These are phyloP conservation scores for Nicotiana undulata DNA, from an alignment of 257 asterid genomes.

Conservation along the genomic window DNA sequence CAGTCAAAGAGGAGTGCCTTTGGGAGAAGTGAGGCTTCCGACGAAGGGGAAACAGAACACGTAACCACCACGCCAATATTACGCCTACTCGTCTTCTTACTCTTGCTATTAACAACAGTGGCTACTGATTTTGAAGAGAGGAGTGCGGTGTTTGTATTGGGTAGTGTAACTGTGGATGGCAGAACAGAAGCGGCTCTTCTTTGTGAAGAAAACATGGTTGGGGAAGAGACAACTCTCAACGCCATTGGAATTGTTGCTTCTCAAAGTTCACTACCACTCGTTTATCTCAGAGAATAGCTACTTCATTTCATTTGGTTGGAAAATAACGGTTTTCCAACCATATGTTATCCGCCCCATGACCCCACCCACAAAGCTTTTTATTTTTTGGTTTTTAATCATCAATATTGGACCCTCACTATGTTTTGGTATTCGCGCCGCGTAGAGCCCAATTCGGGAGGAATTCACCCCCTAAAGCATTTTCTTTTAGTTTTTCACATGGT, in stretches of 20 bases:
- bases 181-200: background rate
- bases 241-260: constrained; percentile 19
- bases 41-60: constrained; percentile 39
- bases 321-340: constrained; percentile 17
- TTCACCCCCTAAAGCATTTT: no score
- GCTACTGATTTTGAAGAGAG: background rate
- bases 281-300: background rate
- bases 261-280: background rate
- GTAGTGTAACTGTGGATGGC: constrained; percentile 3
- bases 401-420: no score
- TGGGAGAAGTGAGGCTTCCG: constrained; percentile 28
- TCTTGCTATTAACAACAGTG: background rate
- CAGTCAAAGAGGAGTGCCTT: constrained; percentile 90
- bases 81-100: background rate
- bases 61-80: constrained; percentile 1
- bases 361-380: background rate
- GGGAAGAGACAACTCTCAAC: constrained; percentile 12
- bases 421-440: no score
- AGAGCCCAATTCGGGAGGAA: no score
- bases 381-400: no score
- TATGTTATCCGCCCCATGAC: constrained; percentile 2
- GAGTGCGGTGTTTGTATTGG: background rate
- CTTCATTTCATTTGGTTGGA: constrained; percentile 14
- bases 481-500: no score
- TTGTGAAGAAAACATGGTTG: constrained; percentile 12